A percentile compares a stretch with the other conserved stretches of the same genome.
Conservation (phyloP, 2,329 filamentous ascomycete genomes). For the Didymella arachidicola region DNA sequence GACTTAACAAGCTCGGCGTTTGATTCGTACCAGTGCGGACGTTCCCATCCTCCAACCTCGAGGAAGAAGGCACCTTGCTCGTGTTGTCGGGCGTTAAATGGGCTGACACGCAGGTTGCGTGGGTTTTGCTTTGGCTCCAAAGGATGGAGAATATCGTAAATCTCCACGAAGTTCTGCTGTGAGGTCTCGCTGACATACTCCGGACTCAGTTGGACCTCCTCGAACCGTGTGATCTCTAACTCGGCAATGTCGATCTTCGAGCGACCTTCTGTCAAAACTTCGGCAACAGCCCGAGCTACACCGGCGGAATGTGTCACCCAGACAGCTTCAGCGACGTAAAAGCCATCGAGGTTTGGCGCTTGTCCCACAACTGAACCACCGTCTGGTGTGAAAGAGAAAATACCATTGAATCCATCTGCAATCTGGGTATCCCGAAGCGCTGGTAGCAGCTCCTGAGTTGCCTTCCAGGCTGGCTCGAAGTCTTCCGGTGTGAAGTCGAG, state of each 20-base stretch:
- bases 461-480: constrained; percentile 67
- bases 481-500: constrained; percentile 67
- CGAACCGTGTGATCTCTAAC: constrained; percentile 68
- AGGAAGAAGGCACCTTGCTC: constrained; percentile 67
- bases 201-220: constrained; percentile 65
- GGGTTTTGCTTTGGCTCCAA: constrained; percentile 65
- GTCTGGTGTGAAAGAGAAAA: constrained; percentile 72
- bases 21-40: constrained; percentile 68
- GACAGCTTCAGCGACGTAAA: constrained; percentile 70
- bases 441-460: constrained; percentile 64
- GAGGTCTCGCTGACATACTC: constrained; percentile 67
- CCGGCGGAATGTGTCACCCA: constrained; percentile 73
- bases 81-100: constrained; percentile 63
- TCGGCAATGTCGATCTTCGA: constrained; percentile 66
- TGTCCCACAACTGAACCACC: constrained; percentile 67
- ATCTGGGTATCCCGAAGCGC: constrained; percentile 60
- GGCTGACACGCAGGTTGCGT: constrained; percentile 65
- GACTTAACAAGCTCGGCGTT: constrained; percentile 62
- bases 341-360: constrained; percentile 65
- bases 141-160: constrained; percentile 71
- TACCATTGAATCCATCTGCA: constrained; percentile 69
- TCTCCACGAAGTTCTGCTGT: constrained; percentile 68
- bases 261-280: constrained; percentile 64
- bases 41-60: constrained; percentile 68
- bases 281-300: constrained; percentile 66